Evolutionary conservation across 768 basidiomycete genomes (phyloP).

Genomic region (Leccinum longicurvipes): DNA sequence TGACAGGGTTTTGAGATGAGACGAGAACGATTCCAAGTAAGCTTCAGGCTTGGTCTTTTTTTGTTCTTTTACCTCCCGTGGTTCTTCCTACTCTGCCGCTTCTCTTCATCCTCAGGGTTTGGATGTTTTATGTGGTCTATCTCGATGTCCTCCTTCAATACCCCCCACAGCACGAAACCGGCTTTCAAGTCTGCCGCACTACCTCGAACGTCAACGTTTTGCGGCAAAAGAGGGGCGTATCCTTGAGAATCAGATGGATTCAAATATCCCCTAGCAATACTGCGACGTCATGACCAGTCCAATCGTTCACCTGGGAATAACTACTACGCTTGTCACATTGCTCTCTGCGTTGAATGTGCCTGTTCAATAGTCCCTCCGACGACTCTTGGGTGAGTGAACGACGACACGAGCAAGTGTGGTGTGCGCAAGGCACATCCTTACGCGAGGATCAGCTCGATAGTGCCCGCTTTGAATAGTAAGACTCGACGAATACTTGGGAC

Average conservation of each 20-base stretch:
- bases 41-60: constrained; percentile 53
- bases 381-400: constrained; percentile 48
- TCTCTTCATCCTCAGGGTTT: constrained; percentile 42
- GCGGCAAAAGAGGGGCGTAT: constrained; percentile 68
- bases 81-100: constrained; percentile 48
- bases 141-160: constrained; percentile 55
- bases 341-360: constrained; percentile 45
- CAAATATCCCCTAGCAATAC: constrained; percentile 55
- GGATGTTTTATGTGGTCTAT: constrained; percentile 56
- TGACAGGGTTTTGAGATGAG: constrained; percentile 39
- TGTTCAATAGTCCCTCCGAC: constrained; percentile 48
- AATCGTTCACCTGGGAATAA: constrained; percentile 59
- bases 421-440: constrained; percentile 77
- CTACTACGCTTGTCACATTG: constrained; percentile 41
- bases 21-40: constrained; percentile 38
- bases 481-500: constrained; percentile 53
- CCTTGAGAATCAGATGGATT: constrained; percentile 59
- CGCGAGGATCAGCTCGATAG: constrained; percentile 71
- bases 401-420: constrained; percentile 54
- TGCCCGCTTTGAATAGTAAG: constrained; percentile 60
- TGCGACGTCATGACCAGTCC: constrained; percentile 55
- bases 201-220: constrained; percentile 58
- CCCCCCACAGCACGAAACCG: constrained; percentile 75
- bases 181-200: constrained; percentile 36
- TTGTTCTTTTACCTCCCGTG: constrained; percentile 60